Conservation (phyloP, 371 early-diverging fungal species). For the Mortierella sp. region DNA sequence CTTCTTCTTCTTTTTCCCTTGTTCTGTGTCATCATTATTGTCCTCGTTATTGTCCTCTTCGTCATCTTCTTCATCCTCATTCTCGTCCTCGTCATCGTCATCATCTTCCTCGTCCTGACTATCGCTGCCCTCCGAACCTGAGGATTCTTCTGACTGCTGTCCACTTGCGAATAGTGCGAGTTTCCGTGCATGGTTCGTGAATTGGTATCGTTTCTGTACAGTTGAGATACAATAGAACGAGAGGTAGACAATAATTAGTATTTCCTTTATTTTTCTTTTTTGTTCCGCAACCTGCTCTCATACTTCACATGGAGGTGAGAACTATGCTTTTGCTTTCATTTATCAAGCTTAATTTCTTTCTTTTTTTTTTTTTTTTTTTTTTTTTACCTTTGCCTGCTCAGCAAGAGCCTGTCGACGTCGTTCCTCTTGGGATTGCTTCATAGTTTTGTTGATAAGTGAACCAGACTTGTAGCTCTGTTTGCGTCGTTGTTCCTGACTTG, state of each 20-base stretch:
- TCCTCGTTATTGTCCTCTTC: slow-evolving; percentile 6
- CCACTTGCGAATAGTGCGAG: slow-evolving; percentile 48
- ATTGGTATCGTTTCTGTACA: slow-evolving; percentile 49
- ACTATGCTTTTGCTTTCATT: not conserved
- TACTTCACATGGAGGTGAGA: not conserved
- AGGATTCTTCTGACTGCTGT: slow-evolving; percentile 24
- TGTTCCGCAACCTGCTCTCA: not conserved
- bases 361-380: too few species aligned
- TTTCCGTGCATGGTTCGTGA: slow-evolving; percentile 53
- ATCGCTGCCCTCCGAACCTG: slow-evolving; percentile 25
- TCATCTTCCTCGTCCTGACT: slow-evolving; percentile 30
- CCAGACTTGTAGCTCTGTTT: slow-evolving; percentile 40
- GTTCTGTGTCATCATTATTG: not conserved
- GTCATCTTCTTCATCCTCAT: slow-evolving; percentile 17
- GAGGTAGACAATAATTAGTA: too few species aligned
- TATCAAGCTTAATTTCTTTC: not conserved
- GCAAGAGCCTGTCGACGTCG: slow-evolving; percentile 39
- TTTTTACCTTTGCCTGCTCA: slow-evolving; percentile 43
- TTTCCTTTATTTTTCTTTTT: not conserved
- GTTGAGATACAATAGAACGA: not conserved
- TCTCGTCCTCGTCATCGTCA: slow-evolving; percentile 27
- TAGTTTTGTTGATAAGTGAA: slow-evolving; percentile 38
- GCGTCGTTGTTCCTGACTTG: slow-evolving; percentile 43
- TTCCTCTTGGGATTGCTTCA: slow-evolving; percentile 54
- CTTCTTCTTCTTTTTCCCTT: slow-evolving; percentile 30